Percentiles rank a stretch among this genome's conserved stretches.
Conservation (phyloP, 495 filamentous ascomycete species). For the Polyplosphaeria fusca region DNA sequence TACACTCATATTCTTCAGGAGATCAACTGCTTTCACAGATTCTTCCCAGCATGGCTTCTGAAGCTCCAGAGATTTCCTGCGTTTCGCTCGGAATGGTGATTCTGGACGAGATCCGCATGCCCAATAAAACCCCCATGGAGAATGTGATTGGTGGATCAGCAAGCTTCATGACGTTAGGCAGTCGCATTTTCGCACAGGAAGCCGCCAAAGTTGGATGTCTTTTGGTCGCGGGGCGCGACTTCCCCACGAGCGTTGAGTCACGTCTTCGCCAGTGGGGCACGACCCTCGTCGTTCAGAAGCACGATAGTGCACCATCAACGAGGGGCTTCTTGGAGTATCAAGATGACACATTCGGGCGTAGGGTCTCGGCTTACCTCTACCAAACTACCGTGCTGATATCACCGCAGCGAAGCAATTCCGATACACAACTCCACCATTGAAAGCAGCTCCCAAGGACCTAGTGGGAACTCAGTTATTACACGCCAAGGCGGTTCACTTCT, state of each 20-base stretch:
- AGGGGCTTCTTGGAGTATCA: conserved; percentile 24
- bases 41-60: neutral
- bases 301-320: conserved; percentile 2
- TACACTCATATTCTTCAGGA: too few species aligned
- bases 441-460: conserved; percentile 3
- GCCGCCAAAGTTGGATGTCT: conserved; percentile 5
- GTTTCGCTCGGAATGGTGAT: conserved; percentile 24
- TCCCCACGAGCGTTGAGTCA: conserved; percentile 5
- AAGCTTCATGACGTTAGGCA: conserved; percentile 13
- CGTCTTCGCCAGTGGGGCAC: neutral
- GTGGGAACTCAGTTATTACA: conserved; percentile 2
- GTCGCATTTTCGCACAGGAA: conserved; percentile 9
- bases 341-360: conserved; percentile 26
- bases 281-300: conserved; percentile 4
- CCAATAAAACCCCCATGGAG: neutral
- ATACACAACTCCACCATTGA: conserved; percentile 13
- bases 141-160: conserved; percentile 17
- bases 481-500: conserved; percentile 14
- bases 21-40: too few species aligned
- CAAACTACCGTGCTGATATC: neutral
- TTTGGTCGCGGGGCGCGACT: conserved; percentile 20
- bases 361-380: neutral
- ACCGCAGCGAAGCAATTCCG: neutral
- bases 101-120: conserved; percentile 17
- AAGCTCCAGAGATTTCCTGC: neutral